phyloP scores from a whole-genome alignment of 768 basidiomycete species.

The Kwoniella shandongensis region DNA sequence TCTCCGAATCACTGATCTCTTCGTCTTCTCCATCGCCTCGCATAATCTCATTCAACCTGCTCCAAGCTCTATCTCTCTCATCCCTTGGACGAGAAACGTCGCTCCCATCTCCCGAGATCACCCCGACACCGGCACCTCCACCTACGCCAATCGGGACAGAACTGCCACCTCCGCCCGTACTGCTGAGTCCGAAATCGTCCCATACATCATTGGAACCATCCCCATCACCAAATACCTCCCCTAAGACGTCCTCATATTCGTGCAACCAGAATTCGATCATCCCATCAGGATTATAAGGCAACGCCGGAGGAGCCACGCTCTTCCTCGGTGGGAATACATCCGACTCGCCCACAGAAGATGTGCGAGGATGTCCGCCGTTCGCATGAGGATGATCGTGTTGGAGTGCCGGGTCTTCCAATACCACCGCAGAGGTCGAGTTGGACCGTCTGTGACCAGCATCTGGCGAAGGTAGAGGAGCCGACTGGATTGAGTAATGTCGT shows the following conservation, averaged over 20 bases:
- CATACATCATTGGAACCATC: slow-evolving; percentile 19
- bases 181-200: slow-evolving; percentile 36
- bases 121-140: slow-evolving; percentile 1
- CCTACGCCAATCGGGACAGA: slow-evolving; percentile 11
- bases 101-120: slow-evolving; percentile 1
- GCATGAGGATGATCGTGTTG: slow-evolving; percentile 5
- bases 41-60: slow-evolving; percentile 70
- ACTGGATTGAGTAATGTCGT: slow-evolving; percentile 74
- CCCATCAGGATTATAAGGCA: slow-evolving; percentile 89
- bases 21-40: slow-evolving; percentile 60
- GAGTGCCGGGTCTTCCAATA: slow-evolving; percentile 38
- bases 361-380: slow-evolving; percentile 2
- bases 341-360: slow-evolving; percentile 63
- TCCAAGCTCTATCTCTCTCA: slow-evolving; percentile 65
- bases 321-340: slow-evolving; percentile 90
- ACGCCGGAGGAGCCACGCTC: slow-evolving; percentile 73
- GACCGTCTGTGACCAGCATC: slow-evolving; percentile 49
- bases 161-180: slow-evolving; percentile 19
- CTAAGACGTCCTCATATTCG: slow-evolving; percentile 91
- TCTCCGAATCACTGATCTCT: slow-evolving; percentile 94
- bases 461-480: slow-evolving; percentile 73
- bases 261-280: slow-evolving; percentile 80
- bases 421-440: slow-evolving; percentile 47
- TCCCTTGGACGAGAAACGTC: no score
- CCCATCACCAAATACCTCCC: slow-evolving; percentile 55